Conservation (phyloP, 1,139 yeast genomes). For the Suhomyces ambrosiae region DNA sequence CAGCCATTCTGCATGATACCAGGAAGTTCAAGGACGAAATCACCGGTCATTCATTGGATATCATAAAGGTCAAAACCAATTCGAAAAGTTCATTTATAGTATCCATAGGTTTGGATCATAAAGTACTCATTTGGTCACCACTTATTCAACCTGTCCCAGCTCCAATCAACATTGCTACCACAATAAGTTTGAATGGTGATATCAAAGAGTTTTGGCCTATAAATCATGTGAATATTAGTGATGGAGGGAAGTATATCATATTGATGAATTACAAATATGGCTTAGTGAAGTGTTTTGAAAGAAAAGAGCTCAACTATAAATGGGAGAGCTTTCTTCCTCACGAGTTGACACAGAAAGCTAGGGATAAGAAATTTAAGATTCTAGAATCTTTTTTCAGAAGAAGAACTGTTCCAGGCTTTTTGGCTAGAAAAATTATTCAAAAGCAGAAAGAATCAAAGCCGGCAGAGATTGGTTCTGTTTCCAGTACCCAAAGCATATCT, state of each 20-base stretch:
- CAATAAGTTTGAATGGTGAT: conserved; percentile 30
- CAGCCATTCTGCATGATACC: conserved; percentile 13
- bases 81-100: conserved; percentile 60
- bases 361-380: conserved; percentile 33
- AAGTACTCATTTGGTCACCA: conserved; percentile 75
- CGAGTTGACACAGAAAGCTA: conserved; percentile 27
- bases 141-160: conserved; percentile 29
- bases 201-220: conserved; percentile 67
- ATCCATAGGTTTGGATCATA: conserved; percentile 74
- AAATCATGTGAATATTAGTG: conserved; percentile 58
- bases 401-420: conserved; percentile 52
- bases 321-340: conserved; percentile 46
- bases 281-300: conserved; percentile 59
- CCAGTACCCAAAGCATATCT: conserved; percentile 17
- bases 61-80: conserved; percentile 59
- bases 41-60: conserved; percentile 60
- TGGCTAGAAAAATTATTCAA: conserved; percentile 46
- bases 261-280: conserved; percentile 55
- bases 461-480: conserved; percentile 10
- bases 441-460: conserved; percentile 21
- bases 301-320: conserved; percentile 51
- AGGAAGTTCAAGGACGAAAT: conserved; percentile 18
- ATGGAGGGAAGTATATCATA: conserved; percentile 61
- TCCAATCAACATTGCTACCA: conserved; percentile 50
- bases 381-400: conserved; percentile 63